Percentiles rank a stretch among this genome's conserved stretches.
Conservation (phyloP, 1,284 basidiomycete species). For the Puccinia polysora region DNA sequence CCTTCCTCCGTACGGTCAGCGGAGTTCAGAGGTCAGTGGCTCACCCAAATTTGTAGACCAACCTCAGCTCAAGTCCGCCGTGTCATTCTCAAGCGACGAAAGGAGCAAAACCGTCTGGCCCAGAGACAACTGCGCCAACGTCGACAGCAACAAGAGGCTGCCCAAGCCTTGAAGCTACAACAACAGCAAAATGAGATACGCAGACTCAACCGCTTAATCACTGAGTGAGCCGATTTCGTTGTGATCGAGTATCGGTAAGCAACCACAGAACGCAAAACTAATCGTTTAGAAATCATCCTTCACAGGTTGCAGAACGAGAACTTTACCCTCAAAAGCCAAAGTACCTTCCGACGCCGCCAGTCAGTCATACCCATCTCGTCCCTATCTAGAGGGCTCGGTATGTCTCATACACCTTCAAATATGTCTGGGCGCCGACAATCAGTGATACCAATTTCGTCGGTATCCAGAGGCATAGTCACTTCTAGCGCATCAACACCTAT, state of each 20-base stretch:
- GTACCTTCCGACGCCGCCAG: slow-evolving; percentile 27
- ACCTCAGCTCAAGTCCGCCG: not conserved
- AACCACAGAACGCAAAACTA: not conserved
- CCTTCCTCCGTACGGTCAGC: slow-evolving; percentile 44
- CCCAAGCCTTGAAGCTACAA: slow-evolving; percentile 30
- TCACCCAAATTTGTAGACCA: not conserved
- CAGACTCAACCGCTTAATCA: slow-evolving; percentile 25
- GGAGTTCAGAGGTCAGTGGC: slow-evolving; percentile 37
- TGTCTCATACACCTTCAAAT: slow-evolving; percentile 1
- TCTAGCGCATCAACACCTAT: too few relatives aligned
- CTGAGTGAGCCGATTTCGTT: slow-evolving; percentile 22
- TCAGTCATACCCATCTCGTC: slow-evolving; percentile 44
- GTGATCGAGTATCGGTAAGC: not conserved
- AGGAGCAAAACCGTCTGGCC: slow-evolving; percentile 41
- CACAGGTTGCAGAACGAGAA: slow-evolving; percentile 33
- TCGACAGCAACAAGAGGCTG: slow-evolving; percentile 41
- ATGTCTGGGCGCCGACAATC: not conserved
- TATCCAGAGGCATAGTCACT: too few relatives aligned
- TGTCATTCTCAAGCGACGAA: slow-evolving; percentile 29
- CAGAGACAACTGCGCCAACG: slow-evolving; percentile 42
- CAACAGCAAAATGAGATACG: slow-evolving; percentile 39
- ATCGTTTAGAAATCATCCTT: not conserved
- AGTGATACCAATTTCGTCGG: too few relatives aligned
- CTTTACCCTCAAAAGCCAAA: slow-evolving; percentile 32
- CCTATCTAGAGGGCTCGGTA: slow-evolving; percentile 23